Conservation (phyloP, 495 filamentous ascomycete species). For the Lophiotrema nucula region DNA sequence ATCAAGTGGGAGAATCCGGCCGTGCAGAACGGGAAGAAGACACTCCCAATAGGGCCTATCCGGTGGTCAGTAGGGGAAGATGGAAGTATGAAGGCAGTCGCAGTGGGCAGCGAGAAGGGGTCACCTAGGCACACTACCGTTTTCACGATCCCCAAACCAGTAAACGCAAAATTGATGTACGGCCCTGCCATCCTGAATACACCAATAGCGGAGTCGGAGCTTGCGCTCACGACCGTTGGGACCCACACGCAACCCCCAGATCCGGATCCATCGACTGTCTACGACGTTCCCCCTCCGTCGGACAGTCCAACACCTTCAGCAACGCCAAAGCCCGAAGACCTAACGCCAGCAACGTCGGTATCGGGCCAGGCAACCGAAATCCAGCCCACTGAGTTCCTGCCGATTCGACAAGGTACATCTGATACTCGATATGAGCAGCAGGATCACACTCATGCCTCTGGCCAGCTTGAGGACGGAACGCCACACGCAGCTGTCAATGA, state of each 20-base stretch:
- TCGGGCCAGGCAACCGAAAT: background rate
- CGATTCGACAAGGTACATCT: constrained; percentile 37
- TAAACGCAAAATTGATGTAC: constrained; percentile 11
- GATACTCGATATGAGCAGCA: constrained; percentile 38
- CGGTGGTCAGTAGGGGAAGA: constrained; percentile 38
- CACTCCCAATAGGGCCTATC: constrained; percentile 42
- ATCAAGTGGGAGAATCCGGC: constrained; percentile 38
- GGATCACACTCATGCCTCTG: constrained; percentile 40
- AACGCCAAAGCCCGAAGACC: background rate
- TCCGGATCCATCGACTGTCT: background rate
- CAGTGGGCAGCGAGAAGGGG: constrained; percentile 40
- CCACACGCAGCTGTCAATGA: constrained; percentile 31
- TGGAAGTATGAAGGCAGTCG: constrained; percentile 38
- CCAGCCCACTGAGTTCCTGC: background rate
- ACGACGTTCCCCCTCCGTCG: background rate
- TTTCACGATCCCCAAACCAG: constrained; percentile 28
- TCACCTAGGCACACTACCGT: constrained; percentile 33
- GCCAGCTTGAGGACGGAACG: constrained; percentile 39
- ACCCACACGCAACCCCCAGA: constrained; percentile 32
- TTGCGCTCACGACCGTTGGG: constrained; percentile 24
- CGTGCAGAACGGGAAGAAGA: constrained; percentile 30
- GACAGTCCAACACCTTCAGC: constrained; percentile 14
- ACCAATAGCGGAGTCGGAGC: constrained; percentile 25
- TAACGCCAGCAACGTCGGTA: background rate
- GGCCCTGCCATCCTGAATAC: constrained; percentile 22